Conservation (phyloP, 208 protist genomes). For the Trypanosoma grayi region DNA sequence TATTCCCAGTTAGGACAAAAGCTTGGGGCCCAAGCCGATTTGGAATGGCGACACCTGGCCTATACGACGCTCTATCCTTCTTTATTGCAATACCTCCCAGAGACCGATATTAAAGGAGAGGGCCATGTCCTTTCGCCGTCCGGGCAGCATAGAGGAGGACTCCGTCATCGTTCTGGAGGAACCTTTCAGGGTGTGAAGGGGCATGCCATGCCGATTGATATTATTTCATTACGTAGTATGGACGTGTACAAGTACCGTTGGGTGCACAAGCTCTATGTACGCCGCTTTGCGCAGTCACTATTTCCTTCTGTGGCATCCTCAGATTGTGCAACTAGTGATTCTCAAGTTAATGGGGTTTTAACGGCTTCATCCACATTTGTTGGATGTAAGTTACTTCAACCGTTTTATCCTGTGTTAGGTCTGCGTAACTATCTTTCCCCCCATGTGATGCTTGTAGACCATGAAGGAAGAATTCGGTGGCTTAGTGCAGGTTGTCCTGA, state of each 20-base stretch:
- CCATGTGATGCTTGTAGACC: constrained; percentile 80
- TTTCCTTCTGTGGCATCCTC: background rate
- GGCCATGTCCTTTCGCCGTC: constrained; percentile 22
- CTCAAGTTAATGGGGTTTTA: constrained; percentile 26
- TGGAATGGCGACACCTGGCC: constrained; percentile 67
- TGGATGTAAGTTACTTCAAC: constrained; percentile 60
- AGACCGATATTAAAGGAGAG: constrained; percentile 20
- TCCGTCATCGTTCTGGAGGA: constrained; percentile 14
- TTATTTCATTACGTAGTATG: constrained; percentile 75
- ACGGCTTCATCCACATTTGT: constrained; percentile 77
- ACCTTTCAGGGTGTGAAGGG: background rate
- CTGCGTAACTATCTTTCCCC: constrained; percentile 84
- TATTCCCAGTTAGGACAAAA: constrained; percentile 83
- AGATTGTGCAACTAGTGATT: constrained; percentile 3
- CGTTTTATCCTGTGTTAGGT: constrained; percentile 65
- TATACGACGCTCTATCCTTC: constrained; percentile 69
- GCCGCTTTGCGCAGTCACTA: constrained; percentile 65
- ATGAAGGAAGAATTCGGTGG: constrained; percentile 79
- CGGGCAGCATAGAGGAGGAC: constrained; percentile 16
- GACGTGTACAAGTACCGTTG: constrained; percentile 82
- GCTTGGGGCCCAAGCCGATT: constrained; percentile 68
- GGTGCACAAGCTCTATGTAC: constrained; percentile 77
- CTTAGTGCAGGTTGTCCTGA: constrained; percentile 82
- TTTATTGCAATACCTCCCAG: constrained; percentile 42
- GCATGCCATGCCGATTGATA: constrained; percentile 55